Evolutionary conservation across 78 protist species (phyloP), one percentile per base, ranked within the genome.

Genomic region (Anaeramoeba ignava): DNA sequence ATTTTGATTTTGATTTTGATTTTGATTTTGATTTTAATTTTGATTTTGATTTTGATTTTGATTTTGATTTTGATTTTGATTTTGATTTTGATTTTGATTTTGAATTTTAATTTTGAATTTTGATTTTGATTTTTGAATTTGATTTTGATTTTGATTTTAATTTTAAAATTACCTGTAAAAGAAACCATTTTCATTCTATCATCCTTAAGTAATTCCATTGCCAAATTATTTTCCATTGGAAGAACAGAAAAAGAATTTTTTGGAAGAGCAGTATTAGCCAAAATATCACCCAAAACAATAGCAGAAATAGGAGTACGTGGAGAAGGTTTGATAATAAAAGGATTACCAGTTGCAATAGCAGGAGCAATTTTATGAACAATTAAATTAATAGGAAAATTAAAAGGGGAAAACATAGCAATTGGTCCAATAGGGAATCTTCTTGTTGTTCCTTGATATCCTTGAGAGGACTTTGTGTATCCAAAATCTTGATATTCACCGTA

Each of bases 321-420:
- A 1, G 92, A 84, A 39, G 92, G 92, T 68, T 89, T 89, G 79
- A 89, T 39, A 3, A 89, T 87, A 27, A 89, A 87, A 8, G 92
- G 88, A 12, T 87, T 86, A 0, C 92, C 86, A 17, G 87, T 88
- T 1, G 89, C 89, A 2, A 89, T 84, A 82, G 93, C 90, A 33
- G 93, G 92, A 37, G 90, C 91, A 81, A 91, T 81, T 82, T 91
- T 91, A 84, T 91, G 93, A 1, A 91, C 93, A 80, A 86, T 85
- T 31, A 91, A 36, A 85, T 91, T 91, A 67, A 91, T 38, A 17
- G 93, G 93, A 42, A 91, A 91, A 54, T 90, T 90, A 87, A 90
- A 90, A 67, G 93, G 93, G 1, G 89, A 85, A 83, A 90, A 88
- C 89, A 84, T 81, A 8, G 91, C 84, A 38, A 90, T 73, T 36